phyloP scores from a whole-genome alignment of 2,329 filamentous ascomycete species.

The Coleophoma cylindrospora region DNA sequence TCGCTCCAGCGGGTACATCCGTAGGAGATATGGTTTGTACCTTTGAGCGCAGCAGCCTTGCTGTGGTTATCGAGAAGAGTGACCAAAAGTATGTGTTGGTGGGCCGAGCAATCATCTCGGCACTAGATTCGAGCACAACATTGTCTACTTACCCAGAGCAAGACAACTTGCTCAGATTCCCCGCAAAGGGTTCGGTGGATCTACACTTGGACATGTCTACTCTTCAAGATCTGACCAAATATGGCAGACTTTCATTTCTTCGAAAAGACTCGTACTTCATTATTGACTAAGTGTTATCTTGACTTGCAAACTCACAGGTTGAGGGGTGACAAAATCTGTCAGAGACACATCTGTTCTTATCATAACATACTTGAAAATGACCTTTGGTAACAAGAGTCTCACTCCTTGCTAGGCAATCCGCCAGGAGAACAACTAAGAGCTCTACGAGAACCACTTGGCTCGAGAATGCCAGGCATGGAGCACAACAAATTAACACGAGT shows the following conservation, averaged over 20 bases:
- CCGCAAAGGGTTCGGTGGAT: no score
- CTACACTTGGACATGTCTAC: background rate
- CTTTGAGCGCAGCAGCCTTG: background rate
- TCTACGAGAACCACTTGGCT: no score
- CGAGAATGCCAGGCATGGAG: no score
- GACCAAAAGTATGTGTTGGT: background rate
- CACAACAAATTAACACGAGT: no score
- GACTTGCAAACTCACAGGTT: no score
- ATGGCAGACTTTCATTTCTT: background rate
- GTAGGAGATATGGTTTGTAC: background rate
- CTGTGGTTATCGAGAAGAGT: background rate
- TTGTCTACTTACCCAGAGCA: background rate
- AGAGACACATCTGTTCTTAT: no score
- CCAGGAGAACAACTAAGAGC: no score
- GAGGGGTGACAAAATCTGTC: no score
- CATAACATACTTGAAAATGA: no score
- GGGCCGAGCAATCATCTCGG: background rate
- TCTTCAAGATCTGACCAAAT: background rate
- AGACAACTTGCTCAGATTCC: background rate
- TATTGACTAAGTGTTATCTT: background rate
- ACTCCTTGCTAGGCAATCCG: no score
- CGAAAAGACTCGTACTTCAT: background rate
- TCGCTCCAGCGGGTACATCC: background rate
- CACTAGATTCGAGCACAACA: background rate
- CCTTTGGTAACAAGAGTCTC: no score